Conservation (phyloP, 2,329 filamentous ascomycete genomes). For the Acrocalymma vagum region DNA sequence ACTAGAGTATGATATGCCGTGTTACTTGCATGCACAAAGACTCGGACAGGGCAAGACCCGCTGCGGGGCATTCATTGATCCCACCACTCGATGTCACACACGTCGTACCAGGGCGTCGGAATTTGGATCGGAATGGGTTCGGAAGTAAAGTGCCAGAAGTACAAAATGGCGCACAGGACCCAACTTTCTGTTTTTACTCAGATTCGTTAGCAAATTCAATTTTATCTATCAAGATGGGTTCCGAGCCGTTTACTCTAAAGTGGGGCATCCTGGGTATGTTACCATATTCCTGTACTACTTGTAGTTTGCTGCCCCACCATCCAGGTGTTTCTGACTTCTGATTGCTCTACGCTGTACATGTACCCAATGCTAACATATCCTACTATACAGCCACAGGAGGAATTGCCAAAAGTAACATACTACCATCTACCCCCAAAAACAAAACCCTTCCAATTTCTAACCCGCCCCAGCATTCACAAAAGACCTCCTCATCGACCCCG, state of each 20-base stretch:
- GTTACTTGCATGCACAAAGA: slow-evolving; percentile 5
- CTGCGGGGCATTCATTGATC: slow-evolving; percentile 5
- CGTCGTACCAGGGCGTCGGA: too few relatives aligned
- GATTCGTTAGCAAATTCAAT: too few relatives aligned
- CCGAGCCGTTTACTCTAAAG: slow-evolving; percentile 26
- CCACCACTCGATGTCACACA: slow-evolving; percentile 7
- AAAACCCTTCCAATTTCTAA: slow-evolving; percentile 2
- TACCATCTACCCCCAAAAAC: background rate
- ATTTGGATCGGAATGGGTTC: too few relatives aligned
- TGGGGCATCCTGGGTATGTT: slow-evolving; percentile 36
- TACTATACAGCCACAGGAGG: slow-evolving; percentile 65
- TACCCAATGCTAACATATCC: slow-evolving; percentile 11
- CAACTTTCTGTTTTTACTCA: too few relatives aligned
- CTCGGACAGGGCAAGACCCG: slow-evolving; percentile 5
- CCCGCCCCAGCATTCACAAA: slow-evolving; percentile 56
- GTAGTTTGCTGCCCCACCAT: too few relatives aligned
- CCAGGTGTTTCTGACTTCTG: too few relatives aligned
- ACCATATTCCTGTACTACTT: background rate
- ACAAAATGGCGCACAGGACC: too few relatives aligned
- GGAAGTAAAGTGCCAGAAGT: too few relatives aligned
- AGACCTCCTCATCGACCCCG: slow-evolving; percentile 79
- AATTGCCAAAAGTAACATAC: slow-evolving; percentile 22
- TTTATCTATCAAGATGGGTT: slow-evolving; percentile 22
- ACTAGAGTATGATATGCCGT: too few relatives aligned
- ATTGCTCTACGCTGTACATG: too few relatives aligned